Evolutionary conservation across 257 asterid species (phyloP).

Genomic region (Penstemon barbatus): DNA sequence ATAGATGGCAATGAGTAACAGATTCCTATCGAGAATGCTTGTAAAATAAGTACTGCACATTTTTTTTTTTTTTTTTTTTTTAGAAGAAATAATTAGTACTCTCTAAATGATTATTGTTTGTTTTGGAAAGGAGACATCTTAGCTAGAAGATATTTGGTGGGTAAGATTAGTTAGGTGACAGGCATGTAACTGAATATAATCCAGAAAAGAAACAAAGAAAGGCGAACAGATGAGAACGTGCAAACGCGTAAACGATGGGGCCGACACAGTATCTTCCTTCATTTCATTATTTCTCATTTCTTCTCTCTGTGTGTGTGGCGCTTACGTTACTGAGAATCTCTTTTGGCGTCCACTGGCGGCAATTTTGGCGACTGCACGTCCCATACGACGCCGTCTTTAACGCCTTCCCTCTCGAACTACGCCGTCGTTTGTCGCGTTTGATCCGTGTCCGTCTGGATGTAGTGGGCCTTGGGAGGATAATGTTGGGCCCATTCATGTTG

Average conservation of each 20-base stretch:
- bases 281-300: no score
- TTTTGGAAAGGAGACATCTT: no score
- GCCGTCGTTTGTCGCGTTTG: slow-evolving; percentile 23
- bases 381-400: slow-evolving; percentile 26
- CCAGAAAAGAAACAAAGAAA: not conserved
- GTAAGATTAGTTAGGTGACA: slow-evolving; percentile 17
- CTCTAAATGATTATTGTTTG: no score
- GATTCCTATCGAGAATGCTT: no score
- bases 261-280: slow-evolving; percentile 20
- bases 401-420: slow-evolving; percentile 1
- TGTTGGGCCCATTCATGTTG: slow-evolving; percentile 27
- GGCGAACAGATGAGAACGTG: slow-evolving; percentile 56
- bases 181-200: slow-evolving; percentile 27
- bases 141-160: no score
- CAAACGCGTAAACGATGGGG: slow-evolving; percentile 50
- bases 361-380: slow-evolving; percentile 33
- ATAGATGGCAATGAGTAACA: no score
- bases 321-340: slow-evolving; percentile 29
- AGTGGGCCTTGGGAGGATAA: slow-evolving; percentile 17
- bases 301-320: no score
- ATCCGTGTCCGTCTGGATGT: slow-evolving; percentile 17
- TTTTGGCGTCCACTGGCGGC: slow-evolving; percentile 46
- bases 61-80: no score
- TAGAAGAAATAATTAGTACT: no score
- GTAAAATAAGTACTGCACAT: no score